Base-by-base conservation (phyloP, 163 green algal genomes). In the Trebouxiophyceae sp. region DNA sequence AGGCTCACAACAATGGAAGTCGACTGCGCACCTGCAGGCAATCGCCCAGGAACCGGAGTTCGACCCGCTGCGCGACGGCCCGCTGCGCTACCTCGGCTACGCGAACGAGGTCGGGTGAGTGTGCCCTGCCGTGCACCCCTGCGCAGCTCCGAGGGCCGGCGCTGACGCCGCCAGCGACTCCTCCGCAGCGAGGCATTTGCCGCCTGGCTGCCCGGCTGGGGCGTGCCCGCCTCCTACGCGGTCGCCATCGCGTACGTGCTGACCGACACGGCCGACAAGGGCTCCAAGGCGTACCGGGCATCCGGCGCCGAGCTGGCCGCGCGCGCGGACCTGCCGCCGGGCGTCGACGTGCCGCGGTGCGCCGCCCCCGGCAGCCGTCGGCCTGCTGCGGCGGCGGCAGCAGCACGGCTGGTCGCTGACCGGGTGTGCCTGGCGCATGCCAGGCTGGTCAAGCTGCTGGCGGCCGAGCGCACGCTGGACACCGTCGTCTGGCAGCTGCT, bases 401-500 rank as follows among this genome's bases (percentile, higher is more conserved):
- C n/a, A 39, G n/a, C n/a, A n/a, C n/a, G n/a, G n/a, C n/a, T n/a
- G n/a, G n/a, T n/a, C n/a, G n/a, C 28, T 16, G 23, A 22, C 26
- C 8, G 12, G 5, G 16, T 12, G 30, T 62, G 19, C 12, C 30
- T 69, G 45, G 30, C n/a, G n/a, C n/a, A n/a, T 12, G 62, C 60
- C 61, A 80, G 72, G 55, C 45, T 88, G 33, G 64, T 74, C 19
- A 71, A 44, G 47, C 63, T 84, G 1, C 70, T 90, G 34, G 75
- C 73, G 4, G 44, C 73, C n/a, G 82, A 91, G 67, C 55, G 82
- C 2, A 70, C 81, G 2, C 31, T 91, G n/a, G 84, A 91, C 68
- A 91, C 84, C 5, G 61, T 91, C 16, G 65, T 88, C 4, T 91
- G 84, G 85, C 85, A 91, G 69, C 65, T 89, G 30, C 71, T 89